Evolutionary conservation across 176 grass and related monocot species (phyloP).

Genomic region (Bolboschoenus planiculmis): DNA sequence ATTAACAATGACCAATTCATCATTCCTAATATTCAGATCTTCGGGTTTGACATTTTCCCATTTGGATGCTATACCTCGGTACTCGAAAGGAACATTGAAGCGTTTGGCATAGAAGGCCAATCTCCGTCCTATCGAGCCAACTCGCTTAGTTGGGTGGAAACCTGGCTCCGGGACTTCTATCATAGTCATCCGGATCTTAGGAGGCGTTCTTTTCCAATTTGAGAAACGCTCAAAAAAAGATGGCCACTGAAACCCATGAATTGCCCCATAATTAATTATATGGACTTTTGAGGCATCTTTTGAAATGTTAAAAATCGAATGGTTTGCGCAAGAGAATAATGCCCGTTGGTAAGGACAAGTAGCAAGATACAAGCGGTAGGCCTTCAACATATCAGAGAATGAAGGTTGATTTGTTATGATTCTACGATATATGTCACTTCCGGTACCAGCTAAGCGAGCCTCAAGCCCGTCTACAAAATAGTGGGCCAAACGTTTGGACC

Average conservation of each 20-base stretch:
- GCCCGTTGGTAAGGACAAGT: slow-evolving; percentile 26
- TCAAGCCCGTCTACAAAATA: slow-evolving; percentile 40
- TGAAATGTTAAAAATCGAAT: slow-evolving; percentile 26
- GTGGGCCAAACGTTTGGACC: slow-evolving; percentile 33
- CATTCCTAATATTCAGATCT: slow-evolving; percentile 29
- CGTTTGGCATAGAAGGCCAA: slow-evolving; percentile 32
- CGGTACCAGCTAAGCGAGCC: slow-evolving; percentile 37
- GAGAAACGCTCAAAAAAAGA: slow-evolving; percentile 31
- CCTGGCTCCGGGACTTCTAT: slow-evolving; percentile 38
- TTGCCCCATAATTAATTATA: slow-evolving; percentile 42
- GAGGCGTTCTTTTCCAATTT: background rate
- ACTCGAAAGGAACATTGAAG: slow-evolving; percentile 39
- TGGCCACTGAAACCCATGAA: slow-evolving; percentile 44
- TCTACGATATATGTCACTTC: slow-evolving; percentile 23
- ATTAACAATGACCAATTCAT: slow-evolving; percentile 30
- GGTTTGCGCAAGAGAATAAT: slow-evolving; percentile 16
- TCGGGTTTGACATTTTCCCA: slow-evolving; percentile 32
- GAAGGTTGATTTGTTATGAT: slow-evolving; percentile 1
- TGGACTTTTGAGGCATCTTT: slow-evolving; percentile 31
- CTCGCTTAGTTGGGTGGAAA: slow-evolving; percentile 25
- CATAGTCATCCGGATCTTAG: slow-evolving; percentile 37
- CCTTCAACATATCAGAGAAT: slow-evolving; percentile 14
- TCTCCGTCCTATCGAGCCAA: slow-evolving; percentile 29
- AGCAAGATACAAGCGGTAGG: slow-evolving; percentile 15
- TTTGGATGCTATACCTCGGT: no score